A percentile compares a stretch with the other conserved stretches of the same genome.
Evolutionary conservation across 202 grass and related monocot species (phyloP).

Genomic region (Elaeis oleifera): DNA sequence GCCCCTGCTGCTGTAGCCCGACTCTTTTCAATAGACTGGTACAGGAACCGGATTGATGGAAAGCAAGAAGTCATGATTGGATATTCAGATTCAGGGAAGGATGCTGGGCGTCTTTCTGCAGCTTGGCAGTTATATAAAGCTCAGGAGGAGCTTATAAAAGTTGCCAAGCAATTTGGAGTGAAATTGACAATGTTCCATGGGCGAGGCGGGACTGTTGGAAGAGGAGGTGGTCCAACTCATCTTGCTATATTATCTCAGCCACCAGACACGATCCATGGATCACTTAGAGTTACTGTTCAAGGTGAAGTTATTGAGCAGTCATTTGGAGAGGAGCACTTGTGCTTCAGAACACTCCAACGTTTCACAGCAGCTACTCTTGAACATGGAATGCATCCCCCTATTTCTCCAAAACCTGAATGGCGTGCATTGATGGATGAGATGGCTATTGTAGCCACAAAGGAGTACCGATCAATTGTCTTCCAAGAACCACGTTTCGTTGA

Average conservation of each 20-base stretch:
- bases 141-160: slow-evolving; percentile 89
- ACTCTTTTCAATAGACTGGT: slow-evolving; percentile 90
- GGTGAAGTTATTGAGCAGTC: slow-evolving; percentile 17
- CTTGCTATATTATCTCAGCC: slow-evolving; percentile 57
- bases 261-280: slow-evolving; percentile 15
- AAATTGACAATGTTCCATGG: slow-evolving; percentile 98
- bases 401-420: slow-evolving; percentile 18
- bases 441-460: slow-evolving; percentile 8
- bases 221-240: slow-evolving; percentile 92
- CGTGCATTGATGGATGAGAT: slow-evolving; percentile 10
- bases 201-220: slow-evolving; percentile 91
- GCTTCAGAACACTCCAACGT: slow-evolving; percentile 18
- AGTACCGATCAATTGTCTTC: slow-evolving; percentile 13
- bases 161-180: slow-evolving; percentile 69
- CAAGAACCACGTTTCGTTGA: slow-evolving; percentile 7
- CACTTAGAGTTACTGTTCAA: slow-evolving; percentile 7
- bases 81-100: slow-evolving; percentile 96
- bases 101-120: slow-evolving; percentile 88
- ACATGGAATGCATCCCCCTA: slow-evolving; percentile 14
- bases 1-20: slow-evolving; percentile 75
- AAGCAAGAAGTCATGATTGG: slow-evolving; percentile 99
- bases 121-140: slow-evolving; percentile 96
- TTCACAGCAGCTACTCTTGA: slow-evolving; percentile 14
- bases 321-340: slow-evolving; percentile 12
- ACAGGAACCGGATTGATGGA: slow-evolving; percentile 69